These are phyloP conservation scores for Notholithocarpus densiflorus DNA, from an alignment of 306 rosid genomes.

Conservation along the genomic window DNA sequence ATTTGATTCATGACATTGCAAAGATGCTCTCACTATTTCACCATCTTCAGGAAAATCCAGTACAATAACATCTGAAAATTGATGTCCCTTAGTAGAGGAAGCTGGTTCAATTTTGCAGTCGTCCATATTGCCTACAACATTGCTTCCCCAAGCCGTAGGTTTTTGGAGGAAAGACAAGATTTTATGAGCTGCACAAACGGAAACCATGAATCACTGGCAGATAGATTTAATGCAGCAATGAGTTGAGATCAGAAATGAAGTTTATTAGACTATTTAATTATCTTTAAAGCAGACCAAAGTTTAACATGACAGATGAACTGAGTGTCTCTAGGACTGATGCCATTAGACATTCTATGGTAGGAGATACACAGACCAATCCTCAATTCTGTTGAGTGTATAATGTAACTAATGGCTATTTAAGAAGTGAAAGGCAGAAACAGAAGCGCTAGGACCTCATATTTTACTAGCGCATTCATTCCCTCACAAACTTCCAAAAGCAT, in stretches of 20 bases:
- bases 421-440: background rate
- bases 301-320: background rate
- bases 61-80: constrained; percentile 19
- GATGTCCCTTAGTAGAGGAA: constrained; percentile 25
- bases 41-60: constrained; percentile 33
- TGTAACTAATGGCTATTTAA: background rate
- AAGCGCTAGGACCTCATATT: background rate
- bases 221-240: constrained; percentile 11
- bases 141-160: constrained; percentile 34
- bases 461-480: background rate
- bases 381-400: background rate
- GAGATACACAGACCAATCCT: background rate
- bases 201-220: constrained; percentile 20
- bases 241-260: constrained; percentile 14
- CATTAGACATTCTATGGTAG: background rate
- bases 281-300: background rate
- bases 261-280: background rate
- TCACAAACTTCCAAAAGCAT: background rate
- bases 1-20: constrained; percentile 11
- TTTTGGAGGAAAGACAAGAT: constrained; percentile 70
- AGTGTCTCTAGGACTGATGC: background rate
- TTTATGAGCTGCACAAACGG: constrained; percentile 56
- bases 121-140: constrained; percentile 25
- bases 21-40: constrained; percentile 9
- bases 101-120: constrained; percentile 16